Base-by-base conservation (phyloP, 768 basidiomycete species). In the Leccinum barrowsii region DNA sequence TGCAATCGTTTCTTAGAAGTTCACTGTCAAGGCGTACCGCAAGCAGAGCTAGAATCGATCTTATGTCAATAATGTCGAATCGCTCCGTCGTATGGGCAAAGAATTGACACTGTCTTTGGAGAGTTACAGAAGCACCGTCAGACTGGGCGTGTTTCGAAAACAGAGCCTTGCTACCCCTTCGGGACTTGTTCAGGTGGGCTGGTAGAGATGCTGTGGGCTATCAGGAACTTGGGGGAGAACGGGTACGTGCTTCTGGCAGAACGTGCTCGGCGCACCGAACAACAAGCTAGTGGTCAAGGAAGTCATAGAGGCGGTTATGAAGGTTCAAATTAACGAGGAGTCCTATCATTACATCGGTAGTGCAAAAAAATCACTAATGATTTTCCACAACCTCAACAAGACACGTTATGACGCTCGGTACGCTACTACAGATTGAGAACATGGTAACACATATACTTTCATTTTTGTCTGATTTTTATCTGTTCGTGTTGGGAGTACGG, bases 121-220 rank as follows among this genome's bases (percentile, higher is more conserved):
- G 95, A 98, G 69, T 78, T 99, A 4, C 94, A 96, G 70, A 92
- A 92, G 61, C 88, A 93, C 28, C 83, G 97, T 6, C 95, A 98
- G 72, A 83, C 87, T 0, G 83, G 89, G 40, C 85, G 97, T 26
- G 90, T 99, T 37, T 99, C 69, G 97, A 99, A 74, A 96, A 73
- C 90, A 96, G 50, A 90, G 94, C 1, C 98, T 98, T 68, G 97
- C 92, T 0, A 99, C 97, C 1, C 82, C 24, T 99, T 5, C 91
- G 97, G 42, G 97, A 99, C 70, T 77, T 99, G n/a, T 99, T 99
- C 75, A 85, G 97, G 46, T 99, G 97, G 97, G 97, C 94, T 7
- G 89, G 87, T 5, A 79, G 97, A 57, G 91, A 92, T 57, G 94
- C 94, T 1, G 76, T 26, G 24, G 24, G 24, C 24, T 26, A 26